phyloP scores from a whole-genome alignment of 2,329 filamentous ascomycete species.

The Ceratocystis eucalypticola region DNA sequence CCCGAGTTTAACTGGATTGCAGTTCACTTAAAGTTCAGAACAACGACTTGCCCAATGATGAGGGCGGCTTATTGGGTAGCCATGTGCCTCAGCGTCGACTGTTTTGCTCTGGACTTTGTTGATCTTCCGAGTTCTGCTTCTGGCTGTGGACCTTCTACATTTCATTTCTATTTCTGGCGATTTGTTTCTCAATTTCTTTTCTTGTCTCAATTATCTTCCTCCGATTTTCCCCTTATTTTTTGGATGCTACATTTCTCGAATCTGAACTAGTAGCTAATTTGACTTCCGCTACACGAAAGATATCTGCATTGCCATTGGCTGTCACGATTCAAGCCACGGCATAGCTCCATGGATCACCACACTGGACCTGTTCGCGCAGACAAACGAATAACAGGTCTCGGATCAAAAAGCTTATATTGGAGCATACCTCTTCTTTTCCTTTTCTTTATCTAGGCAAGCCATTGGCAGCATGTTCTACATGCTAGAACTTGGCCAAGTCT shows the following conservation, averaged over 20 bases:
- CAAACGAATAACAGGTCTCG: not conserved
- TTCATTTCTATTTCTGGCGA: slow-evolving; percentile 19
- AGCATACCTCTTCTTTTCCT: slow-evolving; percentile 18
- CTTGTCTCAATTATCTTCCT: slow-evolving; percentile 8
- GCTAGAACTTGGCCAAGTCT: not conserved
- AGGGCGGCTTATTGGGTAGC: not conserved
- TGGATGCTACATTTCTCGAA: slow-evolving; percentile 19
- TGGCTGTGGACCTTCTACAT: not conserved
- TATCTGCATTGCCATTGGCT: no score
- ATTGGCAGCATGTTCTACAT: not conserved
- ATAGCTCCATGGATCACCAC: no score
- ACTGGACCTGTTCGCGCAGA: not conserved
- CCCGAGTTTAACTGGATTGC: not conserved
- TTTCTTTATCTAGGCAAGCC: slow-evolving; percentile 18
- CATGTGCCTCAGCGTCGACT: not conserved
- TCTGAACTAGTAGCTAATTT: not conserved
- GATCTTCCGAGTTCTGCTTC: not conserved
- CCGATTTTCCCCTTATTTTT: slow-evolving; percentile 13
- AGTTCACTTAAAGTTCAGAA: not conserved
- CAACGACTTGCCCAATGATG: not conserved
- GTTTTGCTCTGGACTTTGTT: not conserved
- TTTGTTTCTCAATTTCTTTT: slow-evolving; percentile 18
- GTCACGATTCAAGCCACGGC: no score
- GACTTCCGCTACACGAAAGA: no score
- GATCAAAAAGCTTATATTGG: no score